Evolutionary conservation across 192 early-diverging fungal genomes (phyloP).

Genomic region (Coemansia sp.): DNA sequence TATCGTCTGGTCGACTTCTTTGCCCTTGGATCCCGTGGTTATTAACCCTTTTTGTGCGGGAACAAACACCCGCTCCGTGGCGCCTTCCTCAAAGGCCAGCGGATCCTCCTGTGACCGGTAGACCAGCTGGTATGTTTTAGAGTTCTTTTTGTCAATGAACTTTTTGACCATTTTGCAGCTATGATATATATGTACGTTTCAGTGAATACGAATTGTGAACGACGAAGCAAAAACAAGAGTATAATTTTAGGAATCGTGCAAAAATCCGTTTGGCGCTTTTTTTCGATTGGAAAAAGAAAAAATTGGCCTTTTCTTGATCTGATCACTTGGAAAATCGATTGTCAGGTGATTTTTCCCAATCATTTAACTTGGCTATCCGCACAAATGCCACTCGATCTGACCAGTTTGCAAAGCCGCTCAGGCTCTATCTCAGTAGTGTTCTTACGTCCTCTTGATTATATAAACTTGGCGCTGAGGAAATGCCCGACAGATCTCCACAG

Average conservation of each 20-base stretch:
- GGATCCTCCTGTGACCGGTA: conserved; percentile 97
- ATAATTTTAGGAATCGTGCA: background rate
- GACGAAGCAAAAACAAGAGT: background rate
- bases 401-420: too few relatives aligned
- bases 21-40: conserved; percentile 10
- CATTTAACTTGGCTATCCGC: background rate
- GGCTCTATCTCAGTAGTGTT: too few relatives aligned
- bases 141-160: conserved; percentile 88
- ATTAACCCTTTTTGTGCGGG: conserved; percentile 51
- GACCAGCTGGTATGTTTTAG: conserved; percentile 88
- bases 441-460: background rate
- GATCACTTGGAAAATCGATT: background rate
- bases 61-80: conserved; percentile 78
- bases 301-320: background rate
- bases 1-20: conserved; percentile 32
- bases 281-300: background rate
- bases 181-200: background rate
- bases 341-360: conserved; percentile 5
- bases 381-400: background rate
- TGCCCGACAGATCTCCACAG: conserved; percentile 15
- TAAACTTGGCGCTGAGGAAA: background rate
- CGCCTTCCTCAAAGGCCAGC: conserved; percentile 77
- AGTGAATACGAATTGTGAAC: background rate
- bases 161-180: conserved; percentile 40
- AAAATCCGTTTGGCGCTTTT: background rate